Evolutionary conservation across 140 eudicot genomes (phyloP), one percentile per base, ranked within the genome.

Genomic region (Senecio squalidus): DNA sequence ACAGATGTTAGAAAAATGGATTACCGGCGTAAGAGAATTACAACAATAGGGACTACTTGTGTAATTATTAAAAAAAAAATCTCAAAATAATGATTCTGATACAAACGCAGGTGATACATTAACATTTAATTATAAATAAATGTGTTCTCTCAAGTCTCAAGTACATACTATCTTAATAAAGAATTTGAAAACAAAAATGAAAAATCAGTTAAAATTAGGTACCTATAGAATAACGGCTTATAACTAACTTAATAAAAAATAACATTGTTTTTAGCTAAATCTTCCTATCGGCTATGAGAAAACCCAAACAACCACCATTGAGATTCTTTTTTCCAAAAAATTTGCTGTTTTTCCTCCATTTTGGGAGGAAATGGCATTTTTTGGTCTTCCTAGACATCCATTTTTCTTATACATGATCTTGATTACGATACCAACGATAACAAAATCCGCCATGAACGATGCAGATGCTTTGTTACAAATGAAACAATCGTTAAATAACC

Each of bases 381-480:
- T 61, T 52, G 64, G 70, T 62, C 62, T 16, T 14, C 28, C 7
- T 9, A 29, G 45, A 21, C 73, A 30, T 47, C 31, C 60, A 3
- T 58, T 33, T 13, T 13, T 46, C 14, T 23, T 52, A 15, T 58
- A 14, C 31, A 11, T 60, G 50, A 22, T 70, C 20, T 10, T 62
- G 50, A 41, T 61, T 2, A 53, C 16, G 58, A 30, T 70, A 6
- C 59, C 70, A 54, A 50, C 52, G 8, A 24, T 41, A 2, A 43
- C 76, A 9, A 45, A 51, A 31, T 71, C 76, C 21, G 76, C 64
- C 59, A 53, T 60, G 74, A 60, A 60, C 50, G 95, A 86, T 20
- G 39, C 82, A 2, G 89, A 78, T 9, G 85, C 95, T 20, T 79
- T 90, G 71, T 65, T 90, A 11, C 51, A 62, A 60, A 67, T 90